Conservation (phyloP, 1,284 basidiomycete genomes). For the Meira nashicola region DNA sequence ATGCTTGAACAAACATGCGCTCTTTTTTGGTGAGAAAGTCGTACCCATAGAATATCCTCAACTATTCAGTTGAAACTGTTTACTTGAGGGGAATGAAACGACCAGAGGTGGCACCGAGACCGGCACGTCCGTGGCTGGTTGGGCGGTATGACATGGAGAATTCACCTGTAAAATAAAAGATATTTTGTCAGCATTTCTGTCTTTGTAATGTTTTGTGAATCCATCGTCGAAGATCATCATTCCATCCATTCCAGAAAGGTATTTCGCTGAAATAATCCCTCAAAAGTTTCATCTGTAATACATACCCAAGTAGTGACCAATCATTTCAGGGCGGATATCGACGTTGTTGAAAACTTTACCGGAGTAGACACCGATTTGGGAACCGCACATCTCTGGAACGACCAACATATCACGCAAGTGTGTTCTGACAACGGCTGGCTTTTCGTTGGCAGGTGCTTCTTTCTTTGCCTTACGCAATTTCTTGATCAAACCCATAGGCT, state of each 20-base stretch:
- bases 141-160: slow-evolving; percentile 82
- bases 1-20: too few species aligned
- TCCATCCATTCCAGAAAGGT: background rate
- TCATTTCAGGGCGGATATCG: slow-evolving; percentile 75
- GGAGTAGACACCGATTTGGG: slow-evolving; percentile 66
- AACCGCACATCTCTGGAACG: slow-evolving; percentile 99
- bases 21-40: too few species aligned
- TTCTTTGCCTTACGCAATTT: slow-evolving; percentile 99
- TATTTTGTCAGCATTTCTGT: background rate
- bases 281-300: background rate
- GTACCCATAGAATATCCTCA: too few species aligned
- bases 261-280: background rate
- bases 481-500: slow-evolving; percentile 98
- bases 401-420: slow-evolving; percentile 99
- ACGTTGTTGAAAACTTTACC: slow-evolving; percentile 65
- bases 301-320: slow-evolving; percentile 82
- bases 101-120: slow-evolving; percentile 82
- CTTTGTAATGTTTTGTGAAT: background rate
- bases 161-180: slow-evolving; percentile 61
- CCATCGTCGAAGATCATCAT: background rate
- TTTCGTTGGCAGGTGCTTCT: slow-evolving; percentile 95
- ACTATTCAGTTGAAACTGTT: slow-evolving; percentile 14
- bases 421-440: slow-evolving; percentile 97
- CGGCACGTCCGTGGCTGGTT: slow-evolving; percentile 98
- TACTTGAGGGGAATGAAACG: slow-evolving; percentile 64